Evolutionary conservation across 495 filamentous ascomycete species (phyloP), one percentile per base, ranked within the genome.

Genomic region (Hypoxylon perforatum): DNA sequence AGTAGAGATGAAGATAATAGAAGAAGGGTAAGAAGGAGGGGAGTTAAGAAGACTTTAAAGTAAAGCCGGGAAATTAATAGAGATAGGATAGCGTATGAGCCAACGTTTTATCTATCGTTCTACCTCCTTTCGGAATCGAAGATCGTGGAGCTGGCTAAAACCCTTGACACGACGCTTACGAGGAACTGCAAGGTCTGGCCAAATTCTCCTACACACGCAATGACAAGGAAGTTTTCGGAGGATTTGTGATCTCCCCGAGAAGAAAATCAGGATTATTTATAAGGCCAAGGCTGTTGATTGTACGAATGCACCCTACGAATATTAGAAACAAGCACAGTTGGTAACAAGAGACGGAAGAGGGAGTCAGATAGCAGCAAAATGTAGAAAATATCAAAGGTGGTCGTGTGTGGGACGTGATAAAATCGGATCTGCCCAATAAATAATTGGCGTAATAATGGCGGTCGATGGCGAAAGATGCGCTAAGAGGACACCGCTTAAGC

Each of bases 91-190:
- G 62, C 30, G 36, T 15, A 60, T 56, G 60, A 11, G 28, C 39
- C 28, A 49, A 58, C 53, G 46, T 56, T 39, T 28, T 46, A 38
- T 28, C 50, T 55, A 19, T 23, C 23, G 47, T 21, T 14, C 39
- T 45, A 15, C 41, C 41, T 33, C 56, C 36, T 64, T 51, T 65
- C 56, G 48, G 58, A 70, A 46, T 58, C 25, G 47, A 59, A 54
- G 67, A 66, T 70, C 67, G 62, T 67, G 63, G 62, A 66, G 49
- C 63, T 69, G 66, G 61, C 61, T 69, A 69, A 64, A 55, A 33
- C 2, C 30, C 3, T 33, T 33, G 30, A 57, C 48, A 23, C 23
- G 51, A 52, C 12, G 28, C 44, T 55, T 64, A 65, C 61, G 39
- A 64, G 59, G 42, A 41, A n/a, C 30, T 41, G 38, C 1, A 9